Evolutionary conservation across 345 rosid genomes (phyloP), one percentile per base, ranked within the genome.

Genomic region (Gossypium mustelinum): DNA sequence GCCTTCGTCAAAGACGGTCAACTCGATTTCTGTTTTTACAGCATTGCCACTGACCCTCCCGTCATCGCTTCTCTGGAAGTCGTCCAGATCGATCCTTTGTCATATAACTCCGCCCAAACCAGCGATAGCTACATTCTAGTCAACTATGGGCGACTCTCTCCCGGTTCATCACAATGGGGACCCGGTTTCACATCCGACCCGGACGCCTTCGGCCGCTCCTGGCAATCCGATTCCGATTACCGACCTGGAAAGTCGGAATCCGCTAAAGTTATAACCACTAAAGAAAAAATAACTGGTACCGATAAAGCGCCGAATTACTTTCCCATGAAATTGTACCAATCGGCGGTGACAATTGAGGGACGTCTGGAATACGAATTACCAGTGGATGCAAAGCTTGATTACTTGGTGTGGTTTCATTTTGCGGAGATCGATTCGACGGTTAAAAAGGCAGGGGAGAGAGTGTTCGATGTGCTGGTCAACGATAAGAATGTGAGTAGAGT

Each of bases 41-140:
- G 98, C 76, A 86, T 96, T 47, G 99, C 98, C 62, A 96, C 99
- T 17, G 97, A 96, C 68, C 88, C 98, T 78, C 98, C 98, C 1
- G 82, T 93, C n/a, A 79, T 96, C 12, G 98, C 94, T 51, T 90
- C 98, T 2, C 86, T 96, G 3, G 89, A 91, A 48, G 76, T 96
- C 67, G 77, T 85, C 9, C 94, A 89, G 75, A 81, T 92, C 78
- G 95, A 96, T 77, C 94, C 97, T 1, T 51, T 73, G 1, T 88
- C 99, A 0, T 96, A 96, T 68, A 81, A 79, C 71, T 79, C 97
- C 11, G 74, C 73, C 9, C 75, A 75, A n/a, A 79, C 85, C 52
- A 93, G 94, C 1, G 77, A 79, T 27, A 56, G 76, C 11, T 82
- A 79, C 67, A 68, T 89, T 22, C 61, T 96, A 63, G 99, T 96